phyloP scores from a whole-genome alignment of 164 flowering plant genomes.

The Tinospora cordifolia region DNA sequence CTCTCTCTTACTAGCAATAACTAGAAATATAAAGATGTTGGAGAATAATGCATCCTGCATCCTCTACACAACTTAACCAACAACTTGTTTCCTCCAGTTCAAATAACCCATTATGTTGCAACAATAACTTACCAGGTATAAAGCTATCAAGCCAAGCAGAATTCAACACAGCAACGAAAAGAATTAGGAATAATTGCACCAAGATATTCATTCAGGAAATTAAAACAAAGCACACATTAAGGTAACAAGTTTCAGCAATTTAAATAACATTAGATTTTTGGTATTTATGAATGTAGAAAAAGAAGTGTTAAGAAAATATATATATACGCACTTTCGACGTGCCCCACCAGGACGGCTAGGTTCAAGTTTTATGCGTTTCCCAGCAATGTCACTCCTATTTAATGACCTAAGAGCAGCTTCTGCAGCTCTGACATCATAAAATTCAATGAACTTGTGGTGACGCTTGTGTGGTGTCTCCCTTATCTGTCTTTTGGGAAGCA shows the following conservation, averaged over 20 bases:
- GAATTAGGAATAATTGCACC: background rate
- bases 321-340: slow-evolving; percentile 64
- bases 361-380: slow-evolving; percentile 93
- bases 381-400: slow-evolving; percentile 94
- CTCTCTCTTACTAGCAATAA: background rate
- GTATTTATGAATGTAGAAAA: slow-evolving; percentile 1
- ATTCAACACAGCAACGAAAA: background rate
- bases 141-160: background rate
- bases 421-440: slow-evolving; percentile 95
- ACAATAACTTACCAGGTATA: background rate
- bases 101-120: background rate
- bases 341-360: slow-evolving; percentile 99
- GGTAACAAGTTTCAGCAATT: background rate
- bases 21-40: background rate
- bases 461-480: slow-evolving; percentile 96
- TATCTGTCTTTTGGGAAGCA: slow-evolving; percentile 45
- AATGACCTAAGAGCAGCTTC: slow-evolving; percentile 84
- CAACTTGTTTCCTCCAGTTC: background rate
- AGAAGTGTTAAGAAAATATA: background rate
- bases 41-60: background rate
- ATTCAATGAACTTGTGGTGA: slow-evolving; percentile 93
- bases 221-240: background rate
- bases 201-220: background rate
- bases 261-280: background rate
- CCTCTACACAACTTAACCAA: too few relatives aligned